Conservation (phyloP, 2,329 filamentous ascomycete species). For the Colletotrichum magnum region DNA sequence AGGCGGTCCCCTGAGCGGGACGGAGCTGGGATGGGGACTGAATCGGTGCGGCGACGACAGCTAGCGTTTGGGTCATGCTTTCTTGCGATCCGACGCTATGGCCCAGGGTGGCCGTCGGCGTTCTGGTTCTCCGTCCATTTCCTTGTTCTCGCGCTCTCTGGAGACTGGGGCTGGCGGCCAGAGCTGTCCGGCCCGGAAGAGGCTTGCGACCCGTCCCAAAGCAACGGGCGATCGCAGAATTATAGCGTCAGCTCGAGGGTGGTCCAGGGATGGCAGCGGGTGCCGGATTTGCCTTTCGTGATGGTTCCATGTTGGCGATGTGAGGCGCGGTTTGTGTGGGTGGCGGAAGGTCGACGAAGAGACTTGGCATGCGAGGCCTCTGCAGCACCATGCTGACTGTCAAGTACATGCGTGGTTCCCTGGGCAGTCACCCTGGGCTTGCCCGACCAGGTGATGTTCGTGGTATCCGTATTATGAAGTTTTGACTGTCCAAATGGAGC, state of each 20-base stretch:
- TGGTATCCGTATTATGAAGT: neutral
- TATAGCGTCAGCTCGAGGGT: neutral
- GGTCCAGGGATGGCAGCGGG: neutral
- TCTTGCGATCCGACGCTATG: conserved; percentile 24
- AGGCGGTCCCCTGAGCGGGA: neutral
- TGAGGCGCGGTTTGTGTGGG: neutral
- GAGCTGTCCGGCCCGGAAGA: neutral
- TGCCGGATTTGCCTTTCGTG: neutral
- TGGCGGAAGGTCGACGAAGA: neutral
- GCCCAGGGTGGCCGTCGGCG: conserved; percentile 20
- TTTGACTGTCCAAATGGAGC: neutral
- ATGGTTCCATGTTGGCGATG: neutral
- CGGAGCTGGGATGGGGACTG: conserved; percentile 28
- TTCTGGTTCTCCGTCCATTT: conserved; percentile 4
- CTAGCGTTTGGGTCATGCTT: conserved; percentile 32
- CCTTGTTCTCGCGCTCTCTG: conserved; percentile 14
- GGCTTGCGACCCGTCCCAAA: neutral
- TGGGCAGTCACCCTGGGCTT: neutral
- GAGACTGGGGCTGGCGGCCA: conserved; percentile 17
- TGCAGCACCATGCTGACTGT: neutral
- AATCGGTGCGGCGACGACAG: conserved; percentile 27
- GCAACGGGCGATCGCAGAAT: conserved; percentile 1
- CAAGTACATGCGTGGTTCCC: neutral
- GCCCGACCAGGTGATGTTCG: neutral
- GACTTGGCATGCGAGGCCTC: neutral